A percentile compares a stretch with the other conserved stretches of the same genome.
These are phyloP conservation scores for Pelargonium citronellum DNA, from an alignment of 441 rosid species.

Conservation along the genomic window DNA sequence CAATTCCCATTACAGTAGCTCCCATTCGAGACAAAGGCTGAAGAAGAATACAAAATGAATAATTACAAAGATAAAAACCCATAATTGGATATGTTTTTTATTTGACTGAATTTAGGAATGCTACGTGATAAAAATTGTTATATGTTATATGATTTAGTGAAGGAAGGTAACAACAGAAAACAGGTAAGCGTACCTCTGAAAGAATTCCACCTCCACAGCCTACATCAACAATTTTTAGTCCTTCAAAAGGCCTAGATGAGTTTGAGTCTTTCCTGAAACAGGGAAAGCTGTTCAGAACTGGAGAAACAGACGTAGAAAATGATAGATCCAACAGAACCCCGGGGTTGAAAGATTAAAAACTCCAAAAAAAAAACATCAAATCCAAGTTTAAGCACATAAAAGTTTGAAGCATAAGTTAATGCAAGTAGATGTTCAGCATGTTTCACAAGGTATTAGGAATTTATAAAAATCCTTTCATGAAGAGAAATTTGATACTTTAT, in stretches of 20 bases:
- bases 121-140: background rate
- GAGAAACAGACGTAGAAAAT: background rate
- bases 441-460: background rate
- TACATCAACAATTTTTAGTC: conserved; percentile 63
- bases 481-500: background rate
- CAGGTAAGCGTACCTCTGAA: conserved; percentile 56
- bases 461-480: background rate
- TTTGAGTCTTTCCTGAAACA: conserved; percentile 64
- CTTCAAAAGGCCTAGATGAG: conserved; percentile 72
- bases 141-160: conserved; percentile 12
- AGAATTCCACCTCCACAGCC: conserved; percentile 97
- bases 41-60: conserved; percentile 17
- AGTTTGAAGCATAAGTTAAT: background rate
- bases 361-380: background rate
- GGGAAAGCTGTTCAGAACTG: conserved; percentile 13
- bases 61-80: conserved; percentile 8
- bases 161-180: background rate
- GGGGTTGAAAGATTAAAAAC: too few relatives aligned
- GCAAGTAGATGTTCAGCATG: background rate
- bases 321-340: background rate
- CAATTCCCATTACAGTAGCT: conserved; percentile 83
- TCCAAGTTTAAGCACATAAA: background rate
- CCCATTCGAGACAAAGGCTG: conserved; percentile 98
- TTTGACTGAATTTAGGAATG: background rate
- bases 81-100: background rate